phyloP scores from a whole-genome alignment of 345 rosid species.

The Linum tenue region DNA sequence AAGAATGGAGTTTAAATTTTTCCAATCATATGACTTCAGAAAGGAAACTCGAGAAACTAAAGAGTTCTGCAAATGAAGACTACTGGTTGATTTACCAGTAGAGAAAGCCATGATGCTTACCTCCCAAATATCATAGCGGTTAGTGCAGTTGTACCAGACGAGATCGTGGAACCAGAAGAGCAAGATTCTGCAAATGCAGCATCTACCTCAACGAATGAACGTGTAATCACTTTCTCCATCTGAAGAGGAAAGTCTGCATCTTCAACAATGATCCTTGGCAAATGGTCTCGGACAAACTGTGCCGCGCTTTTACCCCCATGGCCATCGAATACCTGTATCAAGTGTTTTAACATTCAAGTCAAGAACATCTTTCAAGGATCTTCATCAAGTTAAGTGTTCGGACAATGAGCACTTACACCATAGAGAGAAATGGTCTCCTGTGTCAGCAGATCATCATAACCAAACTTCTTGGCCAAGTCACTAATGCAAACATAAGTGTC shows the following conservation, averaged over 20 bases:
- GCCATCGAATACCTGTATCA: conserved; percentile 68
- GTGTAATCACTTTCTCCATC: conserved; percentile 53
- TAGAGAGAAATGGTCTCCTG: conserved; percentile 52
- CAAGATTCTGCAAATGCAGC: conserved; percentile 52
- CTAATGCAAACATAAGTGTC: conserved; percentile 72
- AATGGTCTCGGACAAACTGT: conserved; percentile 59
- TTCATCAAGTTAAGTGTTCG: background rate
- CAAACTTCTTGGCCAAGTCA: conserved; percentile 48
- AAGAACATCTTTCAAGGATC: background rate
- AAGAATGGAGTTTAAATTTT: too few relatives aligned
- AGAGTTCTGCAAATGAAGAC: background rate
- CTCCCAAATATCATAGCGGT: conserved; percentile 80
- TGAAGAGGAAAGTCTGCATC: conserved; percentile 67
- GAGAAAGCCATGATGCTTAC: conserved; percentile 20
- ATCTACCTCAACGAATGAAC: conserved; percentile 71
- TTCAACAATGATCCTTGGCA: conserved; percentile 68
- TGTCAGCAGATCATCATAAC: conserved; percentile 19
- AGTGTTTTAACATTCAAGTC: background rate
- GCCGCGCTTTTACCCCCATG: conserved; percentile 80
- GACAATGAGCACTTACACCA: conserved; percentile 41
- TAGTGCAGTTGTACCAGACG: conserved; percentile 86
- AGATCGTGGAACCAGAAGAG: conserved; percentile 33
- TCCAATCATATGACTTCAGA: too few relatives aligned
- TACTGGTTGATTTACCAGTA: background rate
- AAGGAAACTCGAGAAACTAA: too few relatives aligned